Base-by-base conservation (phyloP, 495 filamentous ascomycete genomes). In the Podospora pseudoanserina region DNA sequence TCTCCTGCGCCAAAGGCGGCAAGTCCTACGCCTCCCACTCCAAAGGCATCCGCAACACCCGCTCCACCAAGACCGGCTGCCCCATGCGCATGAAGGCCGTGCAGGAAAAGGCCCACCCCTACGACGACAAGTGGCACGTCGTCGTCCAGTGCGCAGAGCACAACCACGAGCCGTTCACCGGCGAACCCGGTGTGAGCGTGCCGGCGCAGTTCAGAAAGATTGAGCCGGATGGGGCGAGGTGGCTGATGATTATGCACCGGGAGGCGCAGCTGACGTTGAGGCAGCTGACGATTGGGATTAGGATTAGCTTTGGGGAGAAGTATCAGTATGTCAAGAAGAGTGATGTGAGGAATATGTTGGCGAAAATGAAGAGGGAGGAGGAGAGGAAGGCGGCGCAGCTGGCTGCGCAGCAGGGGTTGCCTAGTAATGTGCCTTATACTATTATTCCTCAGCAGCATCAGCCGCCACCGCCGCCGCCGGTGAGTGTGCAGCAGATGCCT, bases 211-310 rank as follows among this genome's bases (percentile, higher is more conserved):
- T 78, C 73, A 71, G 76, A 61, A 78, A 78, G 69, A 78, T 78
- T 64, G 76, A 78, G 67, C 58, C 64, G 9, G 76, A 78, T 63
- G 76, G 76, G 64, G 62, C 68, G 63, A 65, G 73, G 27, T 78
- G 76, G 76, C 72, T 78, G 27, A 76, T 76, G 70, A 74, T 78
- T 68, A 78, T 78, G 76, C 75, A 77, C 66, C 76, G 73, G 53
- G 75, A 78, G 30, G 76, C 75, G 26, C 75, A 78, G 68, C 71
- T 69, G 60, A 73, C 67, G 34, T 65, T 78, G 60, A 64, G 76
- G 16, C 76, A 78, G 75, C 69, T 78, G 62, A 78, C 76, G 39
- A 77, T 78, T 27, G 76, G 76, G 5, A 66, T 78, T 18, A 66
- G 76, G 39, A 75, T 78, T 66, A 75, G 73, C 49, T 78, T 78